Percentiles rank a stretch among this genome's conserved stretches.
Conservation (phyloP, 179 eudicot genomes). For the Dionaea muscipula region DNA sequence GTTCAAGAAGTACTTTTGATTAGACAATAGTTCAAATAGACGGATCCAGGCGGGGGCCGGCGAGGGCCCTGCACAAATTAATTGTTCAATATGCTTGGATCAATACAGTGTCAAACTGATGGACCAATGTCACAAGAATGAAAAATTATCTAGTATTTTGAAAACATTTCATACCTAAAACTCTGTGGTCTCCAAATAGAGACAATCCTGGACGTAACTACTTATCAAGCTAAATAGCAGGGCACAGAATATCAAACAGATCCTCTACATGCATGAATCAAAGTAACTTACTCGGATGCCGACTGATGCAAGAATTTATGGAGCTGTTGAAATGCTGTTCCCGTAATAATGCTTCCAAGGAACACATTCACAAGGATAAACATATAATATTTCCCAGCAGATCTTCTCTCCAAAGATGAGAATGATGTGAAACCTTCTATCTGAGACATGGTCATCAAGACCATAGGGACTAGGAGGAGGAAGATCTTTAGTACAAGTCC, state of each 20-base stretch:
- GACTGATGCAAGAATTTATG: slow-evolving; percentile 44
- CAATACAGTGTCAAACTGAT: no score
- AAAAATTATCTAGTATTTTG: no score
- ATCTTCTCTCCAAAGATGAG: slow-evolving; percentile 64
- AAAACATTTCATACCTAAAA: no score
- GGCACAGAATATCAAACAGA: background rate
- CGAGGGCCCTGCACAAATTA: no score
- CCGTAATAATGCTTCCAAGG: slow-evolving; percentile 63
- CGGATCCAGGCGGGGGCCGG: no score
- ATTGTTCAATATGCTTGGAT: no score
- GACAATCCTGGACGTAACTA: no score
- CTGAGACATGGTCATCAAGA: slow-evolving; percentile 74
- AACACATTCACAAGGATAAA: slow-evolving; percentile 80
- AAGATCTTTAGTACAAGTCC: slow-evolving; percentile 76
- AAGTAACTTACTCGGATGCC: slow-evolving; percentile 52
- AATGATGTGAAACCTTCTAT: slow-evolving; percentile 67
- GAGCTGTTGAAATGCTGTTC: slow-evolving; percentile 80
- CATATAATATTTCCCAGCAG: slow-evolving; percentile 73
- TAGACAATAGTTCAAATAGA: no score
- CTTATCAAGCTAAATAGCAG: background rate
- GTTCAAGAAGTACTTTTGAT: no score
- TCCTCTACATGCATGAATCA: background rate
- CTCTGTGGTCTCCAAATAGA: no score
- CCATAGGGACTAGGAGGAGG: slow-evolving; percentile 57
- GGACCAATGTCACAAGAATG: no score